These are phyloP conservation scores for Arachnopeziza araneosa DNA, from an alignment of 2,329 filamentous ascomycete genomes.

Conservation along the genomic window DNA sequence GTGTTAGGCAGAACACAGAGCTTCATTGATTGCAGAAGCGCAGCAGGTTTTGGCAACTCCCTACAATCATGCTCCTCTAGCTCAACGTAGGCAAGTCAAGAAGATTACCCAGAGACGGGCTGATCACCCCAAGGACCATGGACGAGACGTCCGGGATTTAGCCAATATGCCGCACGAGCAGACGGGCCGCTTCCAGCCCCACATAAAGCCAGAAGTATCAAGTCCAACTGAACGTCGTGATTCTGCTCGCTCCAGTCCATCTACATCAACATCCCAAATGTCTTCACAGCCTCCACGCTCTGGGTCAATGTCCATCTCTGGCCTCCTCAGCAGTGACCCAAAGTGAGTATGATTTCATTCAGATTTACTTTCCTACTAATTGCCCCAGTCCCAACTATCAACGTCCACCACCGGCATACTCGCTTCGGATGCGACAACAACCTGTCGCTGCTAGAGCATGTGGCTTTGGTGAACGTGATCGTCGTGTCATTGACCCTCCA, in stretches of 20 bases:
- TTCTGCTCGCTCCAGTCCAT: slow-evolving; percentile 2
- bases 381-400: slow-evolving; percentile 8
- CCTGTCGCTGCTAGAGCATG: slow-evolving; percentile 73
- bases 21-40: slow-evolving; percentile 1
- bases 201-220: background rate
- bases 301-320: slow-evolving; percentile 21
- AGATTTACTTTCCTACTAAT: slow-evolving; percentile 9
- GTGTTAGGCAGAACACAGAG: slow-evolving; percentile 5
- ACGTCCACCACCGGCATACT: slow-evolving; percentile 13
- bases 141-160: background rate
- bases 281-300: slow-evolving; percentile 9
- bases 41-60: slow-evolving; percentile 1
- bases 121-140: slow-evolving; percentile 11
- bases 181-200: background rate
- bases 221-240: background rate
- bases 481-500: slow-evolving; percentile 76
- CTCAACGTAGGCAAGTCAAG: slow-evolving; percentile 17
- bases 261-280: slow-evolving; percentile 1
- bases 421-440: slow-evolving; percentile 64
- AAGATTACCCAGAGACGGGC: slow-evolving; percentile 16
- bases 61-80: slow-evolving; percentile 1
- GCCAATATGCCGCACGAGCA: background rate
- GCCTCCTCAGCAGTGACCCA: slow-evolving; percentile 17
- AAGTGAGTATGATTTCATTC: slow-evolving; percentile 4
- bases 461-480: slow-evolving; percentile 76